Base-by-base conservation (phyloP, 1,284 basidiomycete genomes). In the Gomphus bonarii region DNA sequence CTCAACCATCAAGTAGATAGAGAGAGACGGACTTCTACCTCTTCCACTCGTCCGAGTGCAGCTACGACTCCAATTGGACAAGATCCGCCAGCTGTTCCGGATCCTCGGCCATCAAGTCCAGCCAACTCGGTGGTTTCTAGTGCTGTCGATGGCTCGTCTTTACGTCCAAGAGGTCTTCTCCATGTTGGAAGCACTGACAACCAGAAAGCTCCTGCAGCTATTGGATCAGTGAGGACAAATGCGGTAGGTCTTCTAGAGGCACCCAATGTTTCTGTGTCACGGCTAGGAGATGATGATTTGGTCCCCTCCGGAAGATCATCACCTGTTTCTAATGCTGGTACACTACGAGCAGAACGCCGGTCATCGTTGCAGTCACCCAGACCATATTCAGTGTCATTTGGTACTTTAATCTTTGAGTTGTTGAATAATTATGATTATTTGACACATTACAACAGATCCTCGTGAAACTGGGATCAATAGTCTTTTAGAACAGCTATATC, bases 391-490 rank as follows among this genome's bases (percentile, higher is more conserved):
- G 10, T 47, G 3, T 84, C 81, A 1, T 88, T 89, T 64, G 87
- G 88, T 89, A 63, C 59, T 80, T 64, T 43, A 53, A 40, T 50
- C 11, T 51, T 25, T 25, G 36, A 18, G 5, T n/a, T 5, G 33
- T 31, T 10, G 16, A 48, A 14, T 31, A 3, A 31, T 48, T 31
- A 31, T 16, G 30, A 35, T 14, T 20, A 25, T 31, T 52, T 22
- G 20, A n/a, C 14, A 16, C 16, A 5, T 28, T 48, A 18, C 10
- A 16, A 30, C 60, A 89, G 93, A 95, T 64, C 88, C 88, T 0
- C 85, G 88, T 64, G 93, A 95, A 65, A 82, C 85, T 25, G 88
- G 88, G 1, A 88, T 97, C 61, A 87, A 81, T 65, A 87, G 89
- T 55, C 73, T 93, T 14, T 74, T 97, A 14, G 93, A 97, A 65